Conservation (phyloP, 257 asterid genomes). For the Petunia secreta region DNA sequence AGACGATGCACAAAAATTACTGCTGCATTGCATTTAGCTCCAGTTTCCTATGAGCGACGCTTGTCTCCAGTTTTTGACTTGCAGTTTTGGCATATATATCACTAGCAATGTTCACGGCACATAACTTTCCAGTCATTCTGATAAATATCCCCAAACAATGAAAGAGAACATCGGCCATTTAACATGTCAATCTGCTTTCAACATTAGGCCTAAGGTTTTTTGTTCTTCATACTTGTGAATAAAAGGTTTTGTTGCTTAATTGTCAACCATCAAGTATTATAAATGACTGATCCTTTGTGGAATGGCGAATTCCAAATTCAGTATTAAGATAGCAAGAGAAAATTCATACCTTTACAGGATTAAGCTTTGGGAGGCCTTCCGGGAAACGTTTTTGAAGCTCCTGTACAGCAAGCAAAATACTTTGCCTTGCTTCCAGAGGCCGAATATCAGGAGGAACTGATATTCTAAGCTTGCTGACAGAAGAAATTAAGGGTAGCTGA, state of each 20-base stretch:
- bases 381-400: constrained; percentile 93
- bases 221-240: background rate
- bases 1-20: background rate
- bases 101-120: background rate
- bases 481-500: constrained; percentile 87
- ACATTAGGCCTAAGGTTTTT: background rate
- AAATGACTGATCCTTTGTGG: constrained; percentile 2
- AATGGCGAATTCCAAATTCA: background rate
- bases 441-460: constrained; percentile 88
- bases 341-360: constrained; percentile 77
- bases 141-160: background rate
- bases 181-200: background rate
- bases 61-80: background rate
- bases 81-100: constrained; percentile 5
- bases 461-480: constrained; percentile 81
- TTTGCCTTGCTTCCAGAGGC: constrained; percentile 84
- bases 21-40: background rate
- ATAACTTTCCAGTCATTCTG: background rate
- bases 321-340: background rate
- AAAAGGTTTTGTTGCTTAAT: background rate
- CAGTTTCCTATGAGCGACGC: constrained; percentile 1
- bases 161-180: background rate
- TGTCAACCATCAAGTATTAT: constrained; percentile 6
- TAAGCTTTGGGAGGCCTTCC: constrained; percentile 89
- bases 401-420: constrained; percentile 73